Evolutionary conservation across 2,329 filamentous ascomycete genomes (phyloP), one percentile per base, ranked within the genome.

Genomic region (Aspergillus fijiensis): DNA sequence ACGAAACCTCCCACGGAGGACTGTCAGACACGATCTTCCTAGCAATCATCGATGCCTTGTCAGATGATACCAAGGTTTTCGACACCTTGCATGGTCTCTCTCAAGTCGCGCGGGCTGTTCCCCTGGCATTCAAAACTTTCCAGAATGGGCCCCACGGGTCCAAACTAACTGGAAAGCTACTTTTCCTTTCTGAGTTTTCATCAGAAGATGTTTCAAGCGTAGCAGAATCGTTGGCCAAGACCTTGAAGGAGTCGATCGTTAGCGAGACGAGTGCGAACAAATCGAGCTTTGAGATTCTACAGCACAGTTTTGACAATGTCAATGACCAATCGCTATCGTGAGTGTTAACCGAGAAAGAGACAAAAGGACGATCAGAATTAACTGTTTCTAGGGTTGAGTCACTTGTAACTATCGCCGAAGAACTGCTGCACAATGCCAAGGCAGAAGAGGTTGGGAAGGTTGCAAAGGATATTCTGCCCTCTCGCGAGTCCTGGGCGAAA

Each of bases 401-500:
- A 5, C 72, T 88, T n/a, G 74, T 85, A 16, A 79, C 80, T 35
- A 79, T 87, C 56, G 81, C 82, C 2, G 76, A 78, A 59, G 82
- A 83, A 55, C 68, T 83, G 5, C 59, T 84, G 49, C 75, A 76
- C 21, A 71, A 70, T 48, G 60, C 70, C 14, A 62, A 70, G 10
- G 51, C 64, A 0, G 63, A 76, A 25, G 67, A 74, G 27, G 59
- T 67, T 4, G 63, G 69, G 5, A 65, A 72, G 23, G 61, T 71
- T 7, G 63, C 69, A 16, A 70, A 62, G 61, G 79, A 81, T 11
- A 74, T 94, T 4, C 79, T 95, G 42, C 91, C 92, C 0, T 83
- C 83, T 65, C 76, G 80, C 0, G 77, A 82, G 2, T 76, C 84
- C 10, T 97, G 93, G 92, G 81, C 83, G 66, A 67, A 80, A 14